Conservation (phyloP, 2,329 filamentous ascomycete species). For the Seiridium cupressi region DNA sequence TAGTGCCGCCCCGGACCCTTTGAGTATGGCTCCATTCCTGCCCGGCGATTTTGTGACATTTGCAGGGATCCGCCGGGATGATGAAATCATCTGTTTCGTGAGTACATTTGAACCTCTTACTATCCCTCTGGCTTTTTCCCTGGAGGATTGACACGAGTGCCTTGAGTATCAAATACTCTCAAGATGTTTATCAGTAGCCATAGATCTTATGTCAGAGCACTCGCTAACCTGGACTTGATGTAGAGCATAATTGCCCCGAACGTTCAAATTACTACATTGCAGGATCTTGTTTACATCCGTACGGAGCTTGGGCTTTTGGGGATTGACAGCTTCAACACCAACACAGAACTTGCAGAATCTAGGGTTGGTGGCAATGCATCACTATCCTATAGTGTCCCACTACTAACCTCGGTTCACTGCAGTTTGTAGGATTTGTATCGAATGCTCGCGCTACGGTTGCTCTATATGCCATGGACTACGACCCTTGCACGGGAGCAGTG, state of each 20-base stretch:
- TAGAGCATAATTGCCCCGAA: constrained; percentile 33
- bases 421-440: constrained; percentile 32
- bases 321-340: constrained; percentile 31
- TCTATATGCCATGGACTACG: constrained; percentile 33
- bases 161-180: no score
- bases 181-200: no score
- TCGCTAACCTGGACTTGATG: no score
- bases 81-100: constrained; percentile 29
- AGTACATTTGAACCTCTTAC: no score
- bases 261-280: constrained; percentile 31
- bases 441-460: constrained; percentile 29
- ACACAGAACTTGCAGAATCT: constrained; percentile 33
- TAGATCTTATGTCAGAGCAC: no score
- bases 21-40: constrained; percentile 34
- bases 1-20: constrained; percentile 26
- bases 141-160: no score
- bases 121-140: no score
- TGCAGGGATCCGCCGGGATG: constrained; percentile 26
- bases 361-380: constrained; percentile 21
- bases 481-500: constrained; percentile 33
- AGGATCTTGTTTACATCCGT: constrained; percentile 31
- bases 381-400: not conserved
- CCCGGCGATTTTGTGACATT: constrained; percentile 35
- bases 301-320: constrained; percentile 33
- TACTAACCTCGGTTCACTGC: not conserved